Evolutionary conservation across 305 asterid species (phyloP).

Genomic region (Rubia tinctorum): DNA sequence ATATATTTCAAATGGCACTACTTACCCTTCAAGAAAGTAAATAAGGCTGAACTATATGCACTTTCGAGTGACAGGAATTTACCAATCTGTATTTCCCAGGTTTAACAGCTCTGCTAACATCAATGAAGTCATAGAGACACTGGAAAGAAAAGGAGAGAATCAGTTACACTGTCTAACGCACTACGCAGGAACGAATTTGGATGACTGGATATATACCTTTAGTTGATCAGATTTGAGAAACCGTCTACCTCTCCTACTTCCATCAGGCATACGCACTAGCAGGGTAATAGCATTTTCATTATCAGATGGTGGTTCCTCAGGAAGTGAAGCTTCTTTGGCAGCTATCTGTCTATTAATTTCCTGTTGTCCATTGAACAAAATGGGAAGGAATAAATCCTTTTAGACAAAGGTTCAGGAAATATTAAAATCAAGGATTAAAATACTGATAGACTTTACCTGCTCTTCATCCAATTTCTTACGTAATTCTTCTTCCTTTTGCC

Average conservation of each 20-base stretch:
- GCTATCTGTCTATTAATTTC: constrained; percentile 85
- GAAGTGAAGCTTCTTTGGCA: constrained; percentile 90
- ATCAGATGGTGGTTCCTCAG: constrained; percentile 77
- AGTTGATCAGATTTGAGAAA: constrained; percentile 81
- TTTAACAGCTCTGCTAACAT: constrained; percentile 68
- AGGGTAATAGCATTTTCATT: constrained; percentile 86
- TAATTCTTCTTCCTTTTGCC: constrained; percentile 72
- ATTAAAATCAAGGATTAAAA: background rate
- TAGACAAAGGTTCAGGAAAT: background rate
- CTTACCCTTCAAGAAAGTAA: constrained; percentile 2
- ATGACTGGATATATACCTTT: constrained; percentile 51
- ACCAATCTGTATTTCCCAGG: constrained; percentile 97
- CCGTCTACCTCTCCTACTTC: constrained; percentile 90
- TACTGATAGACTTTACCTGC: constrained; percentile 43
- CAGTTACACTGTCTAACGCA: constrained; percentile 17
- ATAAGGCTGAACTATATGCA: background rate
- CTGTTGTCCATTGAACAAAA: constrained; percentile 35
- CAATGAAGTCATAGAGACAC: constrained; percentile 88
- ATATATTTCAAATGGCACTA: background rate
- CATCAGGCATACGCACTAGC: constrained; percentile 97
- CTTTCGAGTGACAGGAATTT: constrained; percentile 11
- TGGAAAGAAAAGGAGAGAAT: constrained; percentile 30
- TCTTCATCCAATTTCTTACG: constrained; percentile 62
- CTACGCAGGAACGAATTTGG: background rate
- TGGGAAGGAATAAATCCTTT: background rate